Conservation (phyloP, 345 rosid genomes). For the Rhizophora mangle region DNA sequence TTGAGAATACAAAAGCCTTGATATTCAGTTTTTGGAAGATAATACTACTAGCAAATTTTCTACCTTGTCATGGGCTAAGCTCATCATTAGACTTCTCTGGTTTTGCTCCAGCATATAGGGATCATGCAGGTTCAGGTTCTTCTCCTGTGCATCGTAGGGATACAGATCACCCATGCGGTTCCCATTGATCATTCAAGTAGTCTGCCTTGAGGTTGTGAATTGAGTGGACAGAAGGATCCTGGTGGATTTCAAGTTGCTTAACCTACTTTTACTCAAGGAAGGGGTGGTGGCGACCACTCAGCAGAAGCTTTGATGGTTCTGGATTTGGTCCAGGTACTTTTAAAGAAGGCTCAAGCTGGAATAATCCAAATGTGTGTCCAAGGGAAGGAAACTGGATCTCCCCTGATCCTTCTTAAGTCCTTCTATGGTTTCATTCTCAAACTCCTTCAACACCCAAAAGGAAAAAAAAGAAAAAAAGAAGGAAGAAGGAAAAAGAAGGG, state of each 20-base stretch:
- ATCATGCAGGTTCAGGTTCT: constrained; percentile 73
- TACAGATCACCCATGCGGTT: constrained; percentile 52
- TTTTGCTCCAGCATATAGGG: constrained; percentile 66
- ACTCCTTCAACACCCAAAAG: too few species aligned
- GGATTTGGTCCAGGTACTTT: constrained; percentile 53
- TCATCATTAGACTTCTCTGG: constrained; percentile 33
- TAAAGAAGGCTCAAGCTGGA: constrained; percentile 52
- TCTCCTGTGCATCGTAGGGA: constrained; percentile 64
- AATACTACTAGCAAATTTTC: constrained; percentile 16
- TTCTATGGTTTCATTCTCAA: neutral
- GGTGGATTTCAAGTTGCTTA: constrained; percentile 68
- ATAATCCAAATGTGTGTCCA: constrained; percentile 73
- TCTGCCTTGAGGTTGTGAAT: constrained; percentile 48
- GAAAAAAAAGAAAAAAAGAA: too few species aligned
- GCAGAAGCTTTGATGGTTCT: constrained; percentile 65
- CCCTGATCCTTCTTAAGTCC: constrained; percentile 58
- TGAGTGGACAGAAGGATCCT: constrained; percentile 55
- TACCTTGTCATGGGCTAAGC: constrained; percentile 20
- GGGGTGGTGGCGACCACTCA: constrained; percentile 55
- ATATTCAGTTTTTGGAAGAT: neutral
- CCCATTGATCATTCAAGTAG: constrained; percentile 56
- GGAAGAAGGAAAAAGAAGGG: too few species aligned
- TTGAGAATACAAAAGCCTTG: too few species aligned
- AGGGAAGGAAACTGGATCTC: constrained; percentile 96
- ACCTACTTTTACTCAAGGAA: constrained; percentile 60